Conservation (phyloP, 1,284 basidiomycete species). For the Trametes hirsuta region DNA sequence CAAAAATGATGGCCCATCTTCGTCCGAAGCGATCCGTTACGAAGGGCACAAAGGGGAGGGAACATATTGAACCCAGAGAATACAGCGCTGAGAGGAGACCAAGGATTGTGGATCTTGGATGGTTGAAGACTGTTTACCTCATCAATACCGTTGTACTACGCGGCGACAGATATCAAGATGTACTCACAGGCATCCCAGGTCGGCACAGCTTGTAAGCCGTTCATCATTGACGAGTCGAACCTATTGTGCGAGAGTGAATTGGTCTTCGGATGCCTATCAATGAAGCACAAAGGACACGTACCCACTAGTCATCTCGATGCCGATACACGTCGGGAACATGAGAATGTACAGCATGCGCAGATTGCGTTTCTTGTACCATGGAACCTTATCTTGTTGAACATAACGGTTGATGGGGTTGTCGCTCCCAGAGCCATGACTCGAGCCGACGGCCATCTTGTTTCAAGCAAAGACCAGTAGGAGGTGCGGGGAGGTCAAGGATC, state of each 20-base stretch:
- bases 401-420: slow-evolving; percentile 49
- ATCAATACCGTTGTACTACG: too few relatives aligned
- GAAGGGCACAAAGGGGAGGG: slow-evolving; percentile 67
- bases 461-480: neutral
- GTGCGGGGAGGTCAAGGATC: neutral
- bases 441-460: slow-evolving; percentile 23
- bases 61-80: slow-evolving; percentile 55
- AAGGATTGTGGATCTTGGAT: slow-evolving; percentile 52
- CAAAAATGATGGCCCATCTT: slow-evolving; percentile 58
- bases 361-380: slow-evolving; percentile 61
- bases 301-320: slow-evolving; percentile 66
- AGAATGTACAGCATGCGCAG: slow-evolving; percentile 52
- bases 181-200: slow-evolving; percentile 59
- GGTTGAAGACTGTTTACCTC: slow-evolving; percentile 44
- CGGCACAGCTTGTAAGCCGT: slow-evolving; percentile 66
- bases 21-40: slow-evolving; percentile 68
- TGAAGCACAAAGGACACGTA: slow-evolving; percentile 30
- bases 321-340: slow-evolving; percentile 61
- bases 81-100: slow-evolving; percentile 58
- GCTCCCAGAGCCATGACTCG: slow-evolving; percentile 11
- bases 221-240: slow-evolving; percentile 60
- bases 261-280: neutral
- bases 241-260: slow-evolving; percentile 27
- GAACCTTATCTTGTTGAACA: slow-evolving; percentile 49
- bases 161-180: neutral